Percentiles rank a stretch among this genome's conserved stretches.
phyloP scores from a whole-genome alignment of 257 asterid species.

The Solanum etuberosum region DNA sequence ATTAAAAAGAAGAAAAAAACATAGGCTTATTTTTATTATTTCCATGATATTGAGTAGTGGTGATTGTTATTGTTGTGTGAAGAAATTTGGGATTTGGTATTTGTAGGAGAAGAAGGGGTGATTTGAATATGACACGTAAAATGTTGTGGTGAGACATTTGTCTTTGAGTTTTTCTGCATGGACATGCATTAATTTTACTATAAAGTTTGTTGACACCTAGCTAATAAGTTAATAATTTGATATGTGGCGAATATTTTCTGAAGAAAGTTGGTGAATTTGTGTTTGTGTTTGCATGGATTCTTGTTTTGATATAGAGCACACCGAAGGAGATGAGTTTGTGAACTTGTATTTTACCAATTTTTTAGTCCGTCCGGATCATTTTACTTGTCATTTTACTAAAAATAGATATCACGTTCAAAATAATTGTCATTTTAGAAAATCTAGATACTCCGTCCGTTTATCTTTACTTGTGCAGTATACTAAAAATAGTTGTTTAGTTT shows the following conservation, averaged over 20 bases:
- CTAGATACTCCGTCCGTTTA: too few relatives aligned
- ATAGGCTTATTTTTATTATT: background rate
- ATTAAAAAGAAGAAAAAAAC: slow-evolving; percentile 9
- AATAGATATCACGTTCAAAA: background rate
- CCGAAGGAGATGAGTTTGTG: background rate
- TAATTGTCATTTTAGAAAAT: background rate
- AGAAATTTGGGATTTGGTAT: background rate
- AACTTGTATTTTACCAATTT: background rate
- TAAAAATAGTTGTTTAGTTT: too few relatives aligned
- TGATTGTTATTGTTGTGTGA: background rate
- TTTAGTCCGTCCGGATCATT: background rate
- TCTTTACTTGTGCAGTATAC: too few relatives aligned
- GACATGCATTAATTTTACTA: slow-evolving; percentile 8
- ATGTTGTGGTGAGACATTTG: background rate
- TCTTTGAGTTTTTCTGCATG: background rate
- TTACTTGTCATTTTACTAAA: background rate
- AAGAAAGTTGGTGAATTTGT: background rate
- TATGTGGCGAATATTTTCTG: background rate
- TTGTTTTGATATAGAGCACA: background rate
- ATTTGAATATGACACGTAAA: background rate
- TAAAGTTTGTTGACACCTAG: background rate
- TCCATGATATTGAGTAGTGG: background rate
- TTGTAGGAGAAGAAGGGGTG: background rate
- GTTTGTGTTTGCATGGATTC: background rate
- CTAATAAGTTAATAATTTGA: background rate